Base-by-base conservation (phyloP, 805 yeast genomes). In the Lipomyces starkeyi region DNA sequence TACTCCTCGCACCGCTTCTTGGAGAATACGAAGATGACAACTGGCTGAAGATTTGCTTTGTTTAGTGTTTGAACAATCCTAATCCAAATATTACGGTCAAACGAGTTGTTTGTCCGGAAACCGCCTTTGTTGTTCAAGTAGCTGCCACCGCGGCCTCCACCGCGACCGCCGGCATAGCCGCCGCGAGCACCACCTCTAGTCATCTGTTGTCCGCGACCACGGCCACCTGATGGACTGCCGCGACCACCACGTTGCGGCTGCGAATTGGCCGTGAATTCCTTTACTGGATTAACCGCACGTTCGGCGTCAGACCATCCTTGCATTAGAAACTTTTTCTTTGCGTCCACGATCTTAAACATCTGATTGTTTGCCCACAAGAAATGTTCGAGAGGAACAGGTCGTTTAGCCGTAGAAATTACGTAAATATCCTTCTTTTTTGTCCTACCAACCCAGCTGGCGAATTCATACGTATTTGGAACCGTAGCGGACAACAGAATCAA, bases 371-470 rank as follows among this genome's bases (percentile, higher is more conserved):
- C 94, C 91, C 97, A 92, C 14, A 91, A 80, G 71, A 83, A 88
- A 53, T 94, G 91, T 75, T 91, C 97, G 66, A 95, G 80, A 0
- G 99, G 99, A 27, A 95, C 96, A 0, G 99, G 99, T 77, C 99
- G 88, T 77, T 95, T 91, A 13, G 97, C 93, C 0, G 99, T 95
- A 0, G 97, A 92, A 25, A 95, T 95, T 59, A 95, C 99, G 75
- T 95, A 94, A 8, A 95, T 94, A 75, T 95, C 97, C 78, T 93
- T 94, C 74, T 91, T 93, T 76, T 95, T 95, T 0, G 99, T 95
- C 78, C 99, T 85, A 3, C 99, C 98, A 22, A 95, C 94, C 99
- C 99, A 95, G 72, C 90, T 91, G 8, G 99, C 99, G 83, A 95
- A 95, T 76, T 95, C 99, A 77, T 86, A 90, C 0, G 99, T 94